phyloP scores from a whole-genome alignment of 257 asterid species.

The Mitragyna speciosa region DNA sequence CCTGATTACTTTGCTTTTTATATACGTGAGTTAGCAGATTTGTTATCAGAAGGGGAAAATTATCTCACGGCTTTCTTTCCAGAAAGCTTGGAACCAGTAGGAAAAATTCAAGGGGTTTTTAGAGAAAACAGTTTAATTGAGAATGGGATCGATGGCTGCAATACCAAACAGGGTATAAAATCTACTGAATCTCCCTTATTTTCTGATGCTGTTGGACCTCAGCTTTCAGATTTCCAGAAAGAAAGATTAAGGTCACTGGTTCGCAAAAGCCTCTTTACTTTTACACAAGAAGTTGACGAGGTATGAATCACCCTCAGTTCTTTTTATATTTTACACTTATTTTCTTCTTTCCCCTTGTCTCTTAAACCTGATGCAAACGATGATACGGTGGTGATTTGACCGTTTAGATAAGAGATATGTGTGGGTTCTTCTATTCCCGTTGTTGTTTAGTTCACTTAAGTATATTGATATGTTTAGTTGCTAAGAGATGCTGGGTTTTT shows the following conservation, averaged over 20 bases:
- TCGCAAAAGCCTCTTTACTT: conserved; percentile 52
- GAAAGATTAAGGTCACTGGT: conserved; percentile 59
- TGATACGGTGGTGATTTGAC: not conserved
- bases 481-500: not conserved
- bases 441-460: not conserved
- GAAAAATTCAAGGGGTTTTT: conserved; percentile 24
- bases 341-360: not conserved
- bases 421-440: not conserved
- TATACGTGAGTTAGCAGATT: conserved; percentile 41
- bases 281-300: conserved; percentile 74
- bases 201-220: conserved; percentile 59
- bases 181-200: conserved; percentile 35
- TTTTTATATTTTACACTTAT: not conserved
- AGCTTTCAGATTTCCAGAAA: conserved; percentile 47
- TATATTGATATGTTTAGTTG: not conserved
- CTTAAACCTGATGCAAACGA: not conserved
- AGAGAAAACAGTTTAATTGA: conserved; percentile 22
- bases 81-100: conserved; percentile 26
- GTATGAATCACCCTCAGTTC: conserved; percentile 28
- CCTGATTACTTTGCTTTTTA: conserved; percentile 74
- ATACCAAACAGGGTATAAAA: conserved; percentile 12
- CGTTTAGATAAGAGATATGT: not conserved
- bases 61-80: conserved; percentile 35
- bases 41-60: conserved; percentile 54
- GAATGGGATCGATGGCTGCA: conserved; percentile 11